These are phyloP conservation scores for Alloteropsis semialata DNA, from an alignment of 176 grass and related monocot genomes.

Conservation along the genomic window DNA sequence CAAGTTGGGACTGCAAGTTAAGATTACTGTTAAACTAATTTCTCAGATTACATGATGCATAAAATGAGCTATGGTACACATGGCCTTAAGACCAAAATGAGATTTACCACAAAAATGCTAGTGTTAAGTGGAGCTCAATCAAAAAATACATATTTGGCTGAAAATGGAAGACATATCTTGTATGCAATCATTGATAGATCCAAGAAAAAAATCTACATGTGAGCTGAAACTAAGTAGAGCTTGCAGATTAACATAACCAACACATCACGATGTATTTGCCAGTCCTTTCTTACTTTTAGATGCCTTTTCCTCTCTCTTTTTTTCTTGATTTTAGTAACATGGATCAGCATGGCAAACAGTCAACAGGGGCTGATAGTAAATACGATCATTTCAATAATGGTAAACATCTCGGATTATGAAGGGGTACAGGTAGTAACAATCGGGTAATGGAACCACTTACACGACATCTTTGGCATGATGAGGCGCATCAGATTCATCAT, in stretches of 20 bases:
- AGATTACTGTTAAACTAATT: constrained; percentile 21
- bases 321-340: background rate
- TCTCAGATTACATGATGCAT: background rate
- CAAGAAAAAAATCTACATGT: background rate
- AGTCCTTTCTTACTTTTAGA: background rate
- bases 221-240: background rate
- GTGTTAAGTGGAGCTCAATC: background rate
- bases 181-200: background rate
- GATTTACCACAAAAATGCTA: background rate
- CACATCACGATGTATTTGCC: background rate
- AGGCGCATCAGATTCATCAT: constrained; percentile 3
- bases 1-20: constrained; percentile 37
- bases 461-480: constrained; percentile 3
- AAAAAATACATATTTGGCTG: background rate
- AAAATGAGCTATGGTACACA: background rate
- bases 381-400: background rate
- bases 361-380: background rate
- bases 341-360: background rate
- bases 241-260: background rate
- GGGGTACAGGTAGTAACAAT: background rate
- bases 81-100: background rate
- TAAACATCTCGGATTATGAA: background rate
- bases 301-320: background rate
- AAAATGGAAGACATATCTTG: background rate
- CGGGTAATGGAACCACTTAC: constrained; percentile 21